Base-by-base conservation (phyloP, 1,284 basidiomycete species). In the Puccinia novopanici region DNA sequence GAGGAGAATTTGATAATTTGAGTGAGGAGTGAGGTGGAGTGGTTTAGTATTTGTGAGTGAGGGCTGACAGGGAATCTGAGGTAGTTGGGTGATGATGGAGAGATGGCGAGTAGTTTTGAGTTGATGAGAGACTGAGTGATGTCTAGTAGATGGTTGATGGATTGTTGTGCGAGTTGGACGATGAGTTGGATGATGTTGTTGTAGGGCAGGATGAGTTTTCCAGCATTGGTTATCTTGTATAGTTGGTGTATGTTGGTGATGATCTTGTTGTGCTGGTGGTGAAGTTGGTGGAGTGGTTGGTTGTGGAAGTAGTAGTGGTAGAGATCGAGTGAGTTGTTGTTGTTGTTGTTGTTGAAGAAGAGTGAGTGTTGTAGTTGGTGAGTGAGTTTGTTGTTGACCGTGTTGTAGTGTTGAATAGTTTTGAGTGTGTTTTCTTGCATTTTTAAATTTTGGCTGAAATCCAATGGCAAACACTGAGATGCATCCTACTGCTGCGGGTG, bases 1-100 rank as follows among this genome's bases (percentile, higher is more conserved):
- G 77, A 80, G 8, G 77, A 80, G 77, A 80, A 80, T 50, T 73
- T 80, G 48, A 57, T 80, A 68, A 80, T 73, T 34, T 57, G 57
- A 52, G 71, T 80, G 45, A 80, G 68, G 17, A 80, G 68, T 22
- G 27, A 6, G 52, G 68, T 50, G 0, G 70, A 50, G 40, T 63
- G 42, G 30, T 65, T 13, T 3, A 80, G 30, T 30, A 59, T 70
- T 37, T 61, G 77, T 30, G 65, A 78, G 22, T 13, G 42, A 4
- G 40, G 27, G 19, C 45, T n/a, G 37, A 24, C 10, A 15, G 65
- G 42, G 0, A 61, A 27, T 45, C 72, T 57, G 42, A 74, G 72
- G 54, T 15, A 74, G 15, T 48, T 12, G 1, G 72, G 34, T 45
- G 37, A 8, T 1, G 37, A 67, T 15, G 30, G n/a, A 17, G 50